A percentile compares a stretch with the other conserved stretches of the same genome.
phyloP scores from a whole-genome alignment of 208 protist species.

The Trypanosoma avium region DNA sequence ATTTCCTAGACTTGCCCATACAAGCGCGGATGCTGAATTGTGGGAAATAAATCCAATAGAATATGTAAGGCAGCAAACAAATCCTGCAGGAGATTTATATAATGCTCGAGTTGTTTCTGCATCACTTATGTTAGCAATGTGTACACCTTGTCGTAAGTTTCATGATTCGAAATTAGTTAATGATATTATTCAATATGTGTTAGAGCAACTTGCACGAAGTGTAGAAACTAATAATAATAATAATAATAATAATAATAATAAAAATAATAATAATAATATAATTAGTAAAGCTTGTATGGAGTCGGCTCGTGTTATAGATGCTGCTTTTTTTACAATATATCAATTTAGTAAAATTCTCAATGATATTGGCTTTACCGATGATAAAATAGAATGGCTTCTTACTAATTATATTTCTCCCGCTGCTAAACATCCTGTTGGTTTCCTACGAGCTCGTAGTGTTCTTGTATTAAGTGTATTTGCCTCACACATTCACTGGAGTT shows the following conservation, averaged over 20 bases:
- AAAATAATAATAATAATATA: too few species aligned
- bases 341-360: slow-evolving; percentile 67
- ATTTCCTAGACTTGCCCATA: slow-evolving; percentile 89
- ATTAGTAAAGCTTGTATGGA: slow-evolving; percentile 39
- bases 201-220: slow-evolving; percentile 68
- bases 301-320: slow-evolving; percentile 72
- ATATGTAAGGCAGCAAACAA: slow-evolving; percentile 88
- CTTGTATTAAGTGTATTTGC: slow-evolving; percentile 73
- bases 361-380: slow-evolving; percentile 51
- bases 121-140: slow-evolving; percentile 71
- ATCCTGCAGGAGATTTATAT: slow-evolving; percentile 73
- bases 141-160: slow-evolving; percentile 56
- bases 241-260: too few species aligned
- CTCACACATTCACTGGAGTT: slow-evolving; percentile 68
- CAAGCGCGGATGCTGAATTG: slow-evolving; percentile 77
- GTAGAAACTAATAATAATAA: too few species aligned
- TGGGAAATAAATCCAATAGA: slow-evolving; percentile 91
- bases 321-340: slow-evolving; percentile 68
- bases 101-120: slow-evolving; percentile 74
- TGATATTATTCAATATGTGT: slow-evolving; percentile 71
- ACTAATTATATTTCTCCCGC: slow-evolving; percentile 74
- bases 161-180: slow-evolving; percentile 56
- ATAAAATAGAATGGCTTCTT: slow-evolving; percentile 85
- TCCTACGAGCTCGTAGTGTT: slow-evolving; percentile 83
- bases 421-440: slow-evolving; percentile 60